Evolutionary conservation across 208 protist genomes (phyloP).

Genomic region (Leishmania amazonensis): DNA sequence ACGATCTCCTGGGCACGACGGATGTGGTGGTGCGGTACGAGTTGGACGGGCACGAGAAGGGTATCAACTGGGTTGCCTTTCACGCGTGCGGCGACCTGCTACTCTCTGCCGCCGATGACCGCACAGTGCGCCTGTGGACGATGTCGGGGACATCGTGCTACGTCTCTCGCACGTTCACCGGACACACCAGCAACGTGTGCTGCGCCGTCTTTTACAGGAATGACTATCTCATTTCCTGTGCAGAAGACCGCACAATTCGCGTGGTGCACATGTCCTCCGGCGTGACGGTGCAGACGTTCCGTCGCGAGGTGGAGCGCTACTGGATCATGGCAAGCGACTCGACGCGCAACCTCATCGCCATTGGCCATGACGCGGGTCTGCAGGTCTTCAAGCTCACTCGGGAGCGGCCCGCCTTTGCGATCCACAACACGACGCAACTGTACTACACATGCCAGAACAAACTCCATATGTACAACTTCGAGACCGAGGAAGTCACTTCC

Average conservation of each 20-base stretch:
- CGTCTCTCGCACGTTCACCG: constrained; percentile 93
- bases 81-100: constrained; percentile 95
- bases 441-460: constrained; percentile 66
- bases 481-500: constrained; percentile 24
- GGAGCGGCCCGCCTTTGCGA: constrained; percentile 91
- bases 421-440: constrained; percentile 48
- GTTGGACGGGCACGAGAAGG: constrained; percentile 98
- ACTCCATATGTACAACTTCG: constrained; percentile 56
- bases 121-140: constrained; percentile 96
- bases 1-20: constrained; percentile 95
- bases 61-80: constrained; percentile 99
- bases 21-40: constrained; percentile 95
- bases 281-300: constrained; percentile 85
- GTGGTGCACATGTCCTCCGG: constrained; percentile 85
- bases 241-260: constrained; percentile 95
- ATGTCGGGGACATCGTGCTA: constrained; percentile 90
- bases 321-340: constrained; percentile 97
- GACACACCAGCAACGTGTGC: constrained; percentile 98
- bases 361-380: constrained; percentile 97
- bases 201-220: constrained; percentile 97
- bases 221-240: constrained; percentile 96
- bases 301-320: constrained; percentile 97
- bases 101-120: constrained; percentile 97
- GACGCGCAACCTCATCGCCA: constrained; percentile 95
- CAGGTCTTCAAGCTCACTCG: constrained; percentile 98